Percentiles rank a stretch among this genome's conserved stretches.
phyloP scores from a whole-genome alignment of 1,284 basidiomycete species.

The Flammula alnicola region DNA sequence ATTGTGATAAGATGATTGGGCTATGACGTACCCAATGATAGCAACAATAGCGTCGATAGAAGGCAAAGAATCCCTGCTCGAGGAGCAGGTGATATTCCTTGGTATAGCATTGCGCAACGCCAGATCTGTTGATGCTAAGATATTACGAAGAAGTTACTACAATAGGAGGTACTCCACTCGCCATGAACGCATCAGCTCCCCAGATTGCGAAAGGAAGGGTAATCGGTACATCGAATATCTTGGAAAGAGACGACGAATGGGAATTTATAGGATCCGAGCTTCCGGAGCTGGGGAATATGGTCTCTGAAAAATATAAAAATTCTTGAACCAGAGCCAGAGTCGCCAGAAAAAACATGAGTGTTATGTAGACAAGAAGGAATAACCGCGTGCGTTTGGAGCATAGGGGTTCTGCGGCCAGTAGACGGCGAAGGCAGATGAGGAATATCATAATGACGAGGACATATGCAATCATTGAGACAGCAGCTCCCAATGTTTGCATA shows the following conservation, averaged over 20 bases:
- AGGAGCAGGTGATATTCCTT: not conserved
- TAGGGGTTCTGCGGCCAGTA: not conserved
- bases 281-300: not conserved
- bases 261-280: not conserved
- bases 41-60: not conserved
- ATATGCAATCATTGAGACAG: no score
- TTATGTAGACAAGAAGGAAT: not conserved
- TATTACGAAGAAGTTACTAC: not conserved
- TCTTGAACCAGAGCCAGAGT: slow-evolving; percentile 4
- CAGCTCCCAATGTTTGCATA: no score
- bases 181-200: slow-evolving; percentile 9
- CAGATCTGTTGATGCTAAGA: slow-evolving; percentile 1
- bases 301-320: slow-evolving; percentile 1
- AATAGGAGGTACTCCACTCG: not conserved
- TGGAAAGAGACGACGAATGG: not conserved
- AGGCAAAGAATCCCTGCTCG: not conserved
- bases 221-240: slow-evolving; percentile 2
- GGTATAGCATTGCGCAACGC: slow-evolving; percentile 4
- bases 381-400: slow-evolving; percentile 3
- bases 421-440: no score
- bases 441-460: no score
- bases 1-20: not conserved
- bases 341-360: slow-evolving; percentile 1
- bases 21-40: slow-evolving; percentile 1
- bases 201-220: slow-evolving; percentile 7